Evolutionary conservation across 306 rosid species (phyloP).

Genomic region (Quercus agrifolia): DNA sequence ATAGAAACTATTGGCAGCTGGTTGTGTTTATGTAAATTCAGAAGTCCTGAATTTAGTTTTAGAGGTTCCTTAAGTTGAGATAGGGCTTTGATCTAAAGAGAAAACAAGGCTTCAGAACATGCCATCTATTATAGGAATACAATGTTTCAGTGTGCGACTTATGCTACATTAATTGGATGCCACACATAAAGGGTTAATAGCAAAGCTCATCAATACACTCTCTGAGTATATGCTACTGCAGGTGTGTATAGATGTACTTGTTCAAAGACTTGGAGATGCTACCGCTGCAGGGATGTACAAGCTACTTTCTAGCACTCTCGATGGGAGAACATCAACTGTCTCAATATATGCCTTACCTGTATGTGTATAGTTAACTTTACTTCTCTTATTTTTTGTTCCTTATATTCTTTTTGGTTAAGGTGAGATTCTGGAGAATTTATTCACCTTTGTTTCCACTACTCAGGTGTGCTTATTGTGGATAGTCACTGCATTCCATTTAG

Average conservation of each 20-base stretch:
- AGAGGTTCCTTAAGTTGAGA: not conserved
- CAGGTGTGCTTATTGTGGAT: conserved; percentile 86
- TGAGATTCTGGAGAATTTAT: not conserved
- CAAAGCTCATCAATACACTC: not conserved
- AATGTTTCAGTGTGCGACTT: conserved; percentile 9
- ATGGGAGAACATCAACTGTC: conserved; percentile 62
- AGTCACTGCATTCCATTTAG: conserved; percentile 67
- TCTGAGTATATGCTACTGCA: conserved; percentile 32
- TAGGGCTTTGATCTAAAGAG: not conserved
- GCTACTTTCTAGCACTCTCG: conserved; percentile 56
- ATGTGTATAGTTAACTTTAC: conserved; percentile 25
- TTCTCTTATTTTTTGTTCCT: conserved; percentile 2
- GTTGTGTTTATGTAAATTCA: not conserved
- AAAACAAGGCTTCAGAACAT: not conserved
- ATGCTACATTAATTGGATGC: not conserved
- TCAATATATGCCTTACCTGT: conserved; percentile 82
- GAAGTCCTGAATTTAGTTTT: not conserved
- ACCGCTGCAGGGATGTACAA: conserved; percentile 93
- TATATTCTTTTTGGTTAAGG: not conserved
- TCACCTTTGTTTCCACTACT: conserved; percentile 15
- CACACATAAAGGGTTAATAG: not conserved
- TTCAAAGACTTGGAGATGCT: conserved; percentile 97
- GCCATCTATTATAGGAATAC: not conserved
- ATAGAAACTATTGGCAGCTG: not conserved
- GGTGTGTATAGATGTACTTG: conserved; percentile 86